A percentile compares a stretch with the other conserved stretches of the same genome.
Evolutionary conservation across 2,329 filamentous ascomycete species (phyloP).

Genomic region (Penicillium sp.): DNA sequence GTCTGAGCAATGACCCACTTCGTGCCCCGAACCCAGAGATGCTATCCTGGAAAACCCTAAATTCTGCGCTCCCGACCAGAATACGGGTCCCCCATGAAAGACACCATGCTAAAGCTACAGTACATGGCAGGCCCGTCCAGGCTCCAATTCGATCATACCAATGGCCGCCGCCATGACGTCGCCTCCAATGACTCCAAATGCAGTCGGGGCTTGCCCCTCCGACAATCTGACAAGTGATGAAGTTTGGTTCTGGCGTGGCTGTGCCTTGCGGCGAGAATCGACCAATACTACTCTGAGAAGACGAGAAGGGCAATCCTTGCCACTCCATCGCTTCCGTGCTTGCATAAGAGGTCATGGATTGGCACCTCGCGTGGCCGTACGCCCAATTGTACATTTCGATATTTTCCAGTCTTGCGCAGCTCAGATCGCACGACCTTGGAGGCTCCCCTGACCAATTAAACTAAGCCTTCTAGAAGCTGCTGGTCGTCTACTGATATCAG

Average conservation of each 20-base stretch:
- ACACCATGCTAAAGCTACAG: not conserved
- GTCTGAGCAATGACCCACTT: conserved; percentile 1
- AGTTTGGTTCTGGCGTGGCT: conserved; percentile 12
- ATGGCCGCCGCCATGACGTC: conserved; percentile 10
- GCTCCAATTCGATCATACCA: not conserved
- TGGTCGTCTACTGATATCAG: no score
- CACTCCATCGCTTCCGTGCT: not conserved
- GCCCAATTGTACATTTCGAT: no score
- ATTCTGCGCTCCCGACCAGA: conserved; percentile 1
- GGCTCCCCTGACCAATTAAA: no score
- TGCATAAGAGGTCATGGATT: no score
- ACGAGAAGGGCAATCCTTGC: not conserved
- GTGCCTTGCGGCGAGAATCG: not conserved
- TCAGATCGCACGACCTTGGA: no score
- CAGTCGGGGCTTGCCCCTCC: conserved; percentile 1
- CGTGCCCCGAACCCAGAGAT: conserved; percentile 5
- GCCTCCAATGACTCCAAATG: not conserved
- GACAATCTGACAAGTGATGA: conserved; percentile 12
- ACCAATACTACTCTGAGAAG: not conserved
- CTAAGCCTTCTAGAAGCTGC: no score
- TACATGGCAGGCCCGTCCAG: no score
- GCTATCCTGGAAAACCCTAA: conserved; percentile 13
- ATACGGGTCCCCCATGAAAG: conserved; percentile 4
- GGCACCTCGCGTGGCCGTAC: no score
- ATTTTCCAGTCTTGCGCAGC: no score